Conservation (phyloP, 2,329 filamentous ascomycete genomes). For the Calonectria crousiana region DNA sequence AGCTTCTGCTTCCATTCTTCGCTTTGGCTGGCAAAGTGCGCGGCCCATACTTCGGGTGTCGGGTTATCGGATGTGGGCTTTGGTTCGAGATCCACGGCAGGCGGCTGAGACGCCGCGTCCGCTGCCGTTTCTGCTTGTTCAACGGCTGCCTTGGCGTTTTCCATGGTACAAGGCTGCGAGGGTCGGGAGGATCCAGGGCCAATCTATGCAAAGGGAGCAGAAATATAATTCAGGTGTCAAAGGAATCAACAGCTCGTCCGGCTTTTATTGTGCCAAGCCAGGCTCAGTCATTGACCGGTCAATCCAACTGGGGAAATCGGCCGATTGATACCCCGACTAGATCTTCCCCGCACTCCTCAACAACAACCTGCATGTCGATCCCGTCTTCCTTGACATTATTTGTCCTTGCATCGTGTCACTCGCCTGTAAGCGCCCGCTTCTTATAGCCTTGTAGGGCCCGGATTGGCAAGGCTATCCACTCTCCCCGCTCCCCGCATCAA, state of each 20-base stretch:
- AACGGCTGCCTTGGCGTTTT: background rate
- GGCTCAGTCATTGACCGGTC: background rate
- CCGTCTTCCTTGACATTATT: background rate
- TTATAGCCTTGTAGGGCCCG: background rate
- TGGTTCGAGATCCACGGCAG: background rate
- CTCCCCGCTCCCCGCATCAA: conserved; percentile 2
- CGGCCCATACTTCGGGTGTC: conserved; percentile 13
- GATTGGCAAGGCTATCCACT: conserved; percentile 10
- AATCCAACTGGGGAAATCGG: conserved; percentile 6
- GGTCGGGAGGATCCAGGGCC: background rate
- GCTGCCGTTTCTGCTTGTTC: conserved; percentile 3
- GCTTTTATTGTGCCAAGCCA: background rate
- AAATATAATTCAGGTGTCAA: background rate
- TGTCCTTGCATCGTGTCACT: background rate
- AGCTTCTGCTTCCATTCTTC: conserved; percentile 34
- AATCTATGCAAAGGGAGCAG: background rate
- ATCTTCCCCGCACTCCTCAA: conserved; percentile 4
- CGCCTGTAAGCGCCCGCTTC: background rate
- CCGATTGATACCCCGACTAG: background rate
- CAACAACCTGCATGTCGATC: conserved; percentile 2
- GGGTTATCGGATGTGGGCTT: background rate
- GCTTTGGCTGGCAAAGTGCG: conserved; percentile 28
- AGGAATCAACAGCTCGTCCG: background rate
- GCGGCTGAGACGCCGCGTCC: background rate
- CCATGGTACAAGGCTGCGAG: background rate